Conservation (phyloP, 495 filamentous ascomycete genomes). For the Cercophora sp. region DNA sequence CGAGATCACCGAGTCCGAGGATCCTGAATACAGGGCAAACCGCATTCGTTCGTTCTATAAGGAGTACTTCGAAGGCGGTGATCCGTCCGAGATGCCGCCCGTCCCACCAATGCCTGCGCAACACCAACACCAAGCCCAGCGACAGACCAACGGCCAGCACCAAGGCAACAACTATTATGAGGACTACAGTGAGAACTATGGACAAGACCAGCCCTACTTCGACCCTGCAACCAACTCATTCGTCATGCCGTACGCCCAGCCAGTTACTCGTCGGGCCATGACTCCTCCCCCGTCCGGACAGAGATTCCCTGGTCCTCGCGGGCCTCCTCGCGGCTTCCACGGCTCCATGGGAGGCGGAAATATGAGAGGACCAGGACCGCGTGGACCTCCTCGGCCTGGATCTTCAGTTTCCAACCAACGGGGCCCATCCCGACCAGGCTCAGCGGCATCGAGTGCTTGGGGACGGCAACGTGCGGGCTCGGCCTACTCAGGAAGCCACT, state of each 20-base stretch:
- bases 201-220: constrained; percentile 61
- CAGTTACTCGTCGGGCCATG: constrained; percentile 87
- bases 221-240: constrained; percentile 73
- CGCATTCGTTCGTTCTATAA: constrained; percentile 98
- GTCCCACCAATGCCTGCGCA: constrained; percentile 37
- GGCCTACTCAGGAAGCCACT: constrained; percentile 32
- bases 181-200: constrained; percentile 67
- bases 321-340: constrained; percentile 29
- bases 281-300: constrained; percentile 85
- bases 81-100: constrained; percentile 45
- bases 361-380: constrained; percentile 21
- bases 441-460: constrained; percentile 59
- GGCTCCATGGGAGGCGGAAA: constrained; percentile 36
- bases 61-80: constrained; percentile 93
- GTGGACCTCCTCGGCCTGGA: constrained; percentile 41
- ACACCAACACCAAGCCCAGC: constrained; percentile 15
- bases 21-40: constrained; percentile 91
- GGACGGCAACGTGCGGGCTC: constrained; percentile 44
- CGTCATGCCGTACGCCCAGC: constrained; percentile 75
- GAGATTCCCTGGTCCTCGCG: constrained; percentile 52
- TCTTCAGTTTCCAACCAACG: constrained; percentile 37
- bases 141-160: not conserved
- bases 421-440: constrained; percentile 53
- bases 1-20: constrained; percentile 61
- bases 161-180: constrained; percentile 14